phyloP scores from a whole-genome alignment of 495 filamentous ascomycete genomes.

The Hyaloscypha finlandica region DNA sequence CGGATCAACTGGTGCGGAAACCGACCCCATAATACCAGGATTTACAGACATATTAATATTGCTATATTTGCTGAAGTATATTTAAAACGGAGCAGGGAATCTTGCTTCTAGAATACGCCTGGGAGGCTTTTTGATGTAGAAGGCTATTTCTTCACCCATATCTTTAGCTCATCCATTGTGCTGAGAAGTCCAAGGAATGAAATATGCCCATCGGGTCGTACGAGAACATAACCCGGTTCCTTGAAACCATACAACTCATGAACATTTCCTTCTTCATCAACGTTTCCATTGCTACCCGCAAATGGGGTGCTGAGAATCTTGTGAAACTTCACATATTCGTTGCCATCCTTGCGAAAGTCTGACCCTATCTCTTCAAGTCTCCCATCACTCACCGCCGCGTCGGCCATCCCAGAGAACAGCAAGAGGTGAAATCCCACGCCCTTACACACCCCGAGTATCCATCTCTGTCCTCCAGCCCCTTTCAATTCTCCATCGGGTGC shows the following conservation, averaged over 20 bases:
- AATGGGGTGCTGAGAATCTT: slow-evolving; percentile 1
- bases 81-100: background rate
- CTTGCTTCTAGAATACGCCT: background rate
- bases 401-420: slow-evolving; percentile 36
- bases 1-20: slow-evolving; percentile 15
- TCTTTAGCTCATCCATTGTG: slow-evolving; percentile 33
- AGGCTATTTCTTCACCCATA: slow-evolving; percentile 18
- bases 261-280: slow-evolving; percentile 35
- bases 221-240: slow-evolving; percentile 38
- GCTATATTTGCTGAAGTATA: background rate
- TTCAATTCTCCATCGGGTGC: slow-evolving; percentile 35
- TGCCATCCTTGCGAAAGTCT: slow-evolving; percentile 3
- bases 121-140: background rate
- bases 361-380: slow-evolving; percentile 18
- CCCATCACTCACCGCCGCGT: slow-evolving; percentile 18
- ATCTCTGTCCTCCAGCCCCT: slow-evolving; percentile 22
- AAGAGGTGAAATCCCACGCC: slow-evolving; percentile 36
- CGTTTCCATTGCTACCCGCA: slow-evolving; percentile 16
- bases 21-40: background rate
- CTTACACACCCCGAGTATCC: slow-evolving; percentile 35
- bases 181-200: slow-evolving; percentile 40
- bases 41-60: background rate
- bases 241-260: slow-evolving; percentile 40
- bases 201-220: slow-evolving; percentile 45
- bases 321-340: slow-evolving; percentile 1